Conservation (phyloP, 1,284 basidiomycete species). For the Stygiomarasmius scandens region DNA sequence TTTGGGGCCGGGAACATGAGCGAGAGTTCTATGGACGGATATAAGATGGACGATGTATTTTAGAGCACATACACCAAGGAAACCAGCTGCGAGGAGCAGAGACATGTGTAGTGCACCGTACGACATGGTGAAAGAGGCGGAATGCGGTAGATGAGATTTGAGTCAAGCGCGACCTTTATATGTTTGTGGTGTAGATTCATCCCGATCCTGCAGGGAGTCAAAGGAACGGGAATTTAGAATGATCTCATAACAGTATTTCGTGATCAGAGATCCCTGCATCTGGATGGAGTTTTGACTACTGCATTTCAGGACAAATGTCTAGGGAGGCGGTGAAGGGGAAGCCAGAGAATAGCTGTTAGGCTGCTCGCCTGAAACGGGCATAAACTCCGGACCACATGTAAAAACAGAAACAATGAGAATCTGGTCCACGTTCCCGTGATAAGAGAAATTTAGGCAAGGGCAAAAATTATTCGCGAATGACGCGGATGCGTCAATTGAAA, state of each 20-base stretch:
- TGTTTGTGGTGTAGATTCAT: neutral
- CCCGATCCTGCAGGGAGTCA: neutral
- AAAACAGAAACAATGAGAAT: neutral
- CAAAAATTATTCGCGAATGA: neutral
- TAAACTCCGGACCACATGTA: no score
- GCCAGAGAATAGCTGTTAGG: neutral
- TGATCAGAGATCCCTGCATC: neutral
- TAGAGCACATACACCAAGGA: constrained; percentile 29
- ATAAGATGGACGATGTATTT: constrained; percentile 32
- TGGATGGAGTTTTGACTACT: neutral
- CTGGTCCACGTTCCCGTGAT: neutral
- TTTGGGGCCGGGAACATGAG: constrained; percentile 50
- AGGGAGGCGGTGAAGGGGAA: neutral
- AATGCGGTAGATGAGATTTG: neutral
- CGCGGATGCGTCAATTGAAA: neutral
- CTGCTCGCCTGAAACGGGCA: neutral
- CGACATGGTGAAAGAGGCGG: neutral
- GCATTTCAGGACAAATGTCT: neutral
- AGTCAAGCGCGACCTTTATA: neutral
- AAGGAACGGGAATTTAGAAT: neutral
- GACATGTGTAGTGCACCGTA: neutral
- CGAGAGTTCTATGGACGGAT: constrained; percentile 33
- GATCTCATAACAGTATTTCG: neutral
- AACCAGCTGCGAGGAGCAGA: constrained; percentile 22
- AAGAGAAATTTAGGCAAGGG: neutral